Percentiles rank a stretch among this genome's conserved stretches.
Conservation (phyloP, 768 basidiomycete genomes). For the Agrocybe pediades region DNA sequence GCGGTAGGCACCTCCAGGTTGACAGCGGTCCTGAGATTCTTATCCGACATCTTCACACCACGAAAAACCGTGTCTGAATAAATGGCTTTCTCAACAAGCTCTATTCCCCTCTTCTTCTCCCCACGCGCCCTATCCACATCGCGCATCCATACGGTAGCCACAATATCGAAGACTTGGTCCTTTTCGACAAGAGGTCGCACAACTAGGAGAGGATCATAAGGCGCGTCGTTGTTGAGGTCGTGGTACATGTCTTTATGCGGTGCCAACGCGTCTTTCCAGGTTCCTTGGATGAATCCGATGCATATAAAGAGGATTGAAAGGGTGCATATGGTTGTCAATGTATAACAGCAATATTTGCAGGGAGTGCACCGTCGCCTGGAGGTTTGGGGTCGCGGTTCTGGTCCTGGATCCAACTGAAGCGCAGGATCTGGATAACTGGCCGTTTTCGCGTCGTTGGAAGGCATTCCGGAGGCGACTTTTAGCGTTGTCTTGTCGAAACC, state of each 20-base stretch:
- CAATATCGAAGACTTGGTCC: constrained; percentile 17
- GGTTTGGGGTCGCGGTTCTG: background rate
- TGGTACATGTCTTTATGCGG: constrained; percentile 5
- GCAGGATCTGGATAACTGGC: too few species aligned
- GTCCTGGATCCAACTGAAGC: background rate
- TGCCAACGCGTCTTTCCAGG: too few species aligned
- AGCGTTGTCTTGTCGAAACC: too few species aligned
- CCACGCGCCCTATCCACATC: background rate
- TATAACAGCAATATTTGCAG: background rate
- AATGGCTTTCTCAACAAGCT: constrained; percentile 10
- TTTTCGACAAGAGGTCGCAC: constrained; percentile 16
- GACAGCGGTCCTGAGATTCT: constrained; percentile 22
- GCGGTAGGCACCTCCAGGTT: constrained; percentile 29
- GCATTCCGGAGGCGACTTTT: too few species aligned
- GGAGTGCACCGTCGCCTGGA: background rate
- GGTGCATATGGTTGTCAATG: background rate
- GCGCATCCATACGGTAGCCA: constrained; percentile 21
- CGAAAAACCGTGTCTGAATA: constrained; percentile 31
- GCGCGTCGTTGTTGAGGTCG: constrained; percentile 2
- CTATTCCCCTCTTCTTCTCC: background rate
- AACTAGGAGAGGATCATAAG: constrained; percentile 15
- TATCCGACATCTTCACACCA: constrained; percentile 26
- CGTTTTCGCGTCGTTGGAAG: too few species aligned
- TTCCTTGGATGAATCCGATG: background rate
- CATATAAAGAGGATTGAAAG: background rate